These are phyloP conservation scores for Protomyces macrosporus DNA, from an alignment of 1,139 yeast species.

Conservation along the genomic window DNA sequence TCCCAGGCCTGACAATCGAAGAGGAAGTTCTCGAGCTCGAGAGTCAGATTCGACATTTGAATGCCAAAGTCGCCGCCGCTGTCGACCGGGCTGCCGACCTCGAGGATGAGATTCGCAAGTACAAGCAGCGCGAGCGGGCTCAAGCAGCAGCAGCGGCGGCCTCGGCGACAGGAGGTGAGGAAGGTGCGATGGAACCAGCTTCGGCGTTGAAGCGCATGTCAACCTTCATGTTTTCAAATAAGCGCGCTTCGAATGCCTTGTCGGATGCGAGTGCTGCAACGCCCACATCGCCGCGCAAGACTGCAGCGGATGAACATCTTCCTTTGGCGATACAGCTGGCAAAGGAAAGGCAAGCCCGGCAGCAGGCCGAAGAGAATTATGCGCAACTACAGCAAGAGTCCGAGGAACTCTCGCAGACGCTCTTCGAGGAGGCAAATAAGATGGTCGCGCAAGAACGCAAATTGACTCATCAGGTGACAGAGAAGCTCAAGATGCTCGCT, in stretches of 20 bases:
- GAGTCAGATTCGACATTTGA: slow-evolving; percentile 8
- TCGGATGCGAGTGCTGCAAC: neutral
- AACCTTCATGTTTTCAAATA: neutral
- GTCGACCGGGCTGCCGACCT: slow-evolving; percentile 23
- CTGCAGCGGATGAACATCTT: neutral
- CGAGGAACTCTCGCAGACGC: slow-evolving; percentile 60
- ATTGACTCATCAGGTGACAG: neutral
- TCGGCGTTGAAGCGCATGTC: neutral
- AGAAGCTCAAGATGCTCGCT: slow-evolving; percentile 2
- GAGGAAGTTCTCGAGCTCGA: slow-evolving; percentile 18
- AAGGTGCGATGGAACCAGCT: neutral
- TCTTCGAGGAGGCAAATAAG: slow-evolving; percentile 64
- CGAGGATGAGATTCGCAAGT: slow-evolving; percentile 12
- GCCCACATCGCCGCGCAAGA: slow-evolving; percentile 11
- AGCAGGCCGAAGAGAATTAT: slow-evolving; percentile 50
- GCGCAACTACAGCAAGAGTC: slow-evolving; percentile 55
- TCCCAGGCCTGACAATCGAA: neutral
- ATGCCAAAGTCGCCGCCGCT: slow-evolving; percentile 21
- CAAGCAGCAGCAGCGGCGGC: neutral
- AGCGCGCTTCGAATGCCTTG: neutral
- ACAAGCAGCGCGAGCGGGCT: slow-evolving; percentile 14
- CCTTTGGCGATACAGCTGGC: slow-evolving; percentile 28
- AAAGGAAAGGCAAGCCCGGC: slow-evolving; percentile 33
- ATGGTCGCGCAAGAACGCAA: slow-evolving; percentile 48
- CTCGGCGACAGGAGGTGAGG: neutral